Evolutionary conservation across 306 rosid species (phyloP), one percentile per base, ranked within the genome.

Genomic region (Corylus avellana): DNA sequence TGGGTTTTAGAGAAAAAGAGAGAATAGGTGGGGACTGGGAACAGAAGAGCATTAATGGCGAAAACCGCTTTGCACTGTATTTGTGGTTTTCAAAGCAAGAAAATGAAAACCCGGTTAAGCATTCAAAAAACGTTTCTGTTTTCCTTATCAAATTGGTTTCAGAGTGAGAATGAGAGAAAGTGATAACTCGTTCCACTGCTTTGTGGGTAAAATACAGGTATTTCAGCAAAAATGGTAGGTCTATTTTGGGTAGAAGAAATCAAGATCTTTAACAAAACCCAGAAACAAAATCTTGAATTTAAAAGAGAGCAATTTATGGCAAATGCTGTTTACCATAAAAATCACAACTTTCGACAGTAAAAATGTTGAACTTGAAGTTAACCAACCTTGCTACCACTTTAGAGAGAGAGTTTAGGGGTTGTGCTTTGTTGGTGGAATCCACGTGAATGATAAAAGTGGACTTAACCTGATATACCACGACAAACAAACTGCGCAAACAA

Each of bases 21-120:
- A 64, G 10, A 14, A 55, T 9, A 70, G 37, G 80, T 69, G 83
- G 79, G 86, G 81, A 55, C 73, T 74, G 22, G 22, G 12, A 17
- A 51, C 20, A 70, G 72, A 53, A 84, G 27, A 39, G 85, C 82
- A 81, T 77, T 79, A 51, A 77, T 77, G 80, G 80, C 77, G 18
- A 48, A 39, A 77, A 16, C 53, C 48, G 16, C 17, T 56, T 70
- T 55, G 57, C 18, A 29, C 62, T 13, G 35, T 10, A 10, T 35
- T 12, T 6, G 66, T 29, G 25, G 25, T 11, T n/a, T 59, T 22
- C 16, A 68, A 42, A n/a, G 9, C 49, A 66, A 70, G 63, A 22
- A 53, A 37, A 70, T 51, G 70, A 55, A 70, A 48, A 29, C 1
- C 66, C 12, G 9, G 9, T 5, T 22, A 29, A 5, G 27, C 54